phyloP scores from a whole-genome alignment of 768 basidiomycete species.

The Stropharia rugosoannulata region DNA sequence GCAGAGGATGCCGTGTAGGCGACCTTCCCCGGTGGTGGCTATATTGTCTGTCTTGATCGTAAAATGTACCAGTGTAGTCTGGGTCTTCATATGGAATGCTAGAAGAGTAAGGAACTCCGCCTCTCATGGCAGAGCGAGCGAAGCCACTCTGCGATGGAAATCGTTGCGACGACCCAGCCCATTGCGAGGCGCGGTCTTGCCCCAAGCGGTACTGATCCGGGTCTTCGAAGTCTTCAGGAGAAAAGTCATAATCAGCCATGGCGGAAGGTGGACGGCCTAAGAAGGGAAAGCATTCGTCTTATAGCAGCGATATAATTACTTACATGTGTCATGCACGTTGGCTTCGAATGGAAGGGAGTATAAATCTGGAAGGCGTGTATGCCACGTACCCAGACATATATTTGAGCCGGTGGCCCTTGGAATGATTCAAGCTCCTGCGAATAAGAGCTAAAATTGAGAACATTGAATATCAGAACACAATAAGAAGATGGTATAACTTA shows the following conservation, averaged over 20 bases:
- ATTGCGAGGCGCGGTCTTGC: constrained; percentile 11
- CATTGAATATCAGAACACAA: too few species aligned
- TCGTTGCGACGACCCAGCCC: constrained; percentile 8
- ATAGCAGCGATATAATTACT: background rate
- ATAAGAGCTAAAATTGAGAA: too few species aligned
- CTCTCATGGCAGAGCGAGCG: background rate
- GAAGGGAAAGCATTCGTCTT: background rate
- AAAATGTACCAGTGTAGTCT: background rate
- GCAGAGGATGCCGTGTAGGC: background rate
- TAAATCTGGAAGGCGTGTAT: background rate
- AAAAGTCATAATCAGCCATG: constrained; percentile 21
- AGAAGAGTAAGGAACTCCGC: background rate
- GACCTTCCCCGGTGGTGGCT: background rate
- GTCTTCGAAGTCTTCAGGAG: constrained; percentile 12
- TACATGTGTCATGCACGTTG: background rate
- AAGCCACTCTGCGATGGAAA: constrained; percentile 6
- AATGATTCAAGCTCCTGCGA: too few species aligned
- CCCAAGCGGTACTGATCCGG: constrained; percentile 7
- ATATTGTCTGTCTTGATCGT: background rate
- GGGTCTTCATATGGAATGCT: background rate
- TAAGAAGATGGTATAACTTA: too few species aligned
- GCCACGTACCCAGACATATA: background rate
- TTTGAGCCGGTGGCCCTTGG: background rate
- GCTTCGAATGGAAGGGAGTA: background rate
- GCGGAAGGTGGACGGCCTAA: background rate